Conservation (phyloP, 495 filamentous ascomycete genomes). For the Lichenothelia convexa region DNA sequence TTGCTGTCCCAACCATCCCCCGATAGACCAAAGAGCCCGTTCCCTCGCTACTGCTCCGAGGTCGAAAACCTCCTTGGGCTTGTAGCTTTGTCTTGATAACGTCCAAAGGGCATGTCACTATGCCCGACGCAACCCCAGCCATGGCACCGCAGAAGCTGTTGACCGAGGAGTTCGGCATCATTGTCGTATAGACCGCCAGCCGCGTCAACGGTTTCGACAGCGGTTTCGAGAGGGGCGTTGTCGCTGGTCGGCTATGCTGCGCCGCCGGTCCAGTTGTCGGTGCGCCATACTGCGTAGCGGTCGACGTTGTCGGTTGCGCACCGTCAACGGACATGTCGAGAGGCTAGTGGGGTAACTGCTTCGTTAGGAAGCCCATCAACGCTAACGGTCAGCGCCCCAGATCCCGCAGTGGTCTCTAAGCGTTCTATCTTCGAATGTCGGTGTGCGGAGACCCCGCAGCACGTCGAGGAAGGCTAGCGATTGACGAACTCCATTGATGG, state of each 20-base stretch:
- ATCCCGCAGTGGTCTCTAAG: no score
- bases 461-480: slow-evolving; percentile 19
- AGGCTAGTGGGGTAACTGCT: no score
- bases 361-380: no score
- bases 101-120: slow-evolving; percentile 93
- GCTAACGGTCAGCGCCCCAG: no score
- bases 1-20: slow-evolving; percentile 72
- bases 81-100: slow-evolving; percentile 98
- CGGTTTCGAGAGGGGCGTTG: background rate
- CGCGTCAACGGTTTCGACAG: slow-evolving; percentile 25
- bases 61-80: slow-evolving; percentile 67
- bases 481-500: slow-evolving; percentile 20
- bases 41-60: slow-evolving; percentile 26
- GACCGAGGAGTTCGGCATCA: slow-evolving; percentile 32
- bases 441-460: slow-evolving; percentile 16
- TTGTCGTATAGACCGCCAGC: slow-evolving; percentile 35
- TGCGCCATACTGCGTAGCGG: slow-evolving; percentile 1
- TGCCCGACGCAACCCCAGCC: slow-evolving; percentile 76
- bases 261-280: background rate
- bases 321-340: slow-evolving; percentile 3
- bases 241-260: background rate
- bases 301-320: background rate
- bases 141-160: slow-evolving; percentile 63
- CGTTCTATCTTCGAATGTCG: background rate
- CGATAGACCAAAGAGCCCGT: slow-evolving; percentile 44